Conservation (phyloP, 2,329 filamentous ascomycete genomes). For the Fusarium sp. region DNA sequence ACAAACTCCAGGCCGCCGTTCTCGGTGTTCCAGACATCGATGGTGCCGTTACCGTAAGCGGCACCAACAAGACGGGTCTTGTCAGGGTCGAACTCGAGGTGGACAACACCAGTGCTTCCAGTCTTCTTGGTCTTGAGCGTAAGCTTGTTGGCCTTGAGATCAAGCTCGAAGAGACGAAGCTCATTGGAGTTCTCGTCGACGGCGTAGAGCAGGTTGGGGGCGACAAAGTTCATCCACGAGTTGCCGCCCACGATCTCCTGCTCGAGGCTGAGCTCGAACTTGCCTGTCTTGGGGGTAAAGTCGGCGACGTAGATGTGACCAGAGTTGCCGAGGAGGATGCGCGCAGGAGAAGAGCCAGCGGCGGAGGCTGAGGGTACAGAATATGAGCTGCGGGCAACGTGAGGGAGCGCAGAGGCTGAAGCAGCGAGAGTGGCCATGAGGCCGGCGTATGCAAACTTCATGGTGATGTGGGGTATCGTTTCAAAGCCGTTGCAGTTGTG, state of each 20-base stretch:
- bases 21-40: conserved; percentile 63
- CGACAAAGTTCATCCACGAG: conserved; percentile 62
- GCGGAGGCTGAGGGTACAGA: conserved; percentile 15
- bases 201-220: conserved; percentile 59
- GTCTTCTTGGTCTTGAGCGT: conserved; percentile 48
- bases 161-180: conserved; percentile 58
- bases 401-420: conserved; percentile 38
- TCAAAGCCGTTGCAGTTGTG: neutral
- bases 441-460: conserved; percentile 44
- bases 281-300: conserved; percentile 54
- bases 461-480: conserved; percentile 25
- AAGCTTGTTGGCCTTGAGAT: conserved; percentile 52
- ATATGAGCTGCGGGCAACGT: conserved; percentile 27
- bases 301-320: conserved; percentile 58
- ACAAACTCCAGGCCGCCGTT: conserved; percentile 55
- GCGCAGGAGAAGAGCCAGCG: conserved; percentile 30
- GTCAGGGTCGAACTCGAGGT: conserved; percentile 61
- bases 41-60: conserved; percentile 56
- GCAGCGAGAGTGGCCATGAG: conserved; percentile 40
- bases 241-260: conserved; percentile 55
- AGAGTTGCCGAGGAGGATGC: conserved; percentile 58
- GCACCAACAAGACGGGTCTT: conserved; percentile 61
- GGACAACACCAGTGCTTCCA: conserved; percentile 61
- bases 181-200: conserved; percentile 61
- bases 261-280: conserved; percentile 56